These are phyloP conservation scores for Mediolabrus comicus DNA, from an alignment of 108 stramenopile genomes.

Conservation along the genomic window DNA sequence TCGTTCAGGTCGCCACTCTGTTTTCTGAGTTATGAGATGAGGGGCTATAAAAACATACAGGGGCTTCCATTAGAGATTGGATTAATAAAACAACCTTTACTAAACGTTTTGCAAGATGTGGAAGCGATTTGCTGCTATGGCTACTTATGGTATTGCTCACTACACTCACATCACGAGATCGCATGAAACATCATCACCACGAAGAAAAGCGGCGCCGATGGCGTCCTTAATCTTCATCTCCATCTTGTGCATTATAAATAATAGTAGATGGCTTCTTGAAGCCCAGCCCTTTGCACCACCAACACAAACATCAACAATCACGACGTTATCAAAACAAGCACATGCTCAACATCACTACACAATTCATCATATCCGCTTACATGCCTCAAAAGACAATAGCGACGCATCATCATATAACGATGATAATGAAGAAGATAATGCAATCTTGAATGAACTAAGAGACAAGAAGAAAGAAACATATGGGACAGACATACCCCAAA, in stretches of 20 bases:
- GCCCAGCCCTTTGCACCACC: no score
- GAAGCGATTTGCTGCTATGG: no score
- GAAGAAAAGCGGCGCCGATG: neutral
- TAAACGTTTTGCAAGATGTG: no score
- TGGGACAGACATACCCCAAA: slow-evolving; percentile 18
- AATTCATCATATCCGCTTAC: neutral
- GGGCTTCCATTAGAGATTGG: no score
- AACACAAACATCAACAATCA: no score
- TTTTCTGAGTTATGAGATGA: no score
- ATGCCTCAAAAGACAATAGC: neutral
- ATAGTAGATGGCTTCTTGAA: neutral
- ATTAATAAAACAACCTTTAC: no score
- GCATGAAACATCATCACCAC: neutral
- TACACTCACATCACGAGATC: no score
- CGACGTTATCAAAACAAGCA: neutral
- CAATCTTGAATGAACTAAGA: slow-evolving; percentile 13
- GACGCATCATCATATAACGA: neutral
- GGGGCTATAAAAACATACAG: no score
- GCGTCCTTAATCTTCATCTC: neutral
- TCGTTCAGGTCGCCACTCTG: neutral
- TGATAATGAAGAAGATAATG: neutral
- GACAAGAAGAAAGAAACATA: slow-evolving; percentile 16
- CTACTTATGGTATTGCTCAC: no score
- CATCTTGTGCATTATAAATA: neutral
- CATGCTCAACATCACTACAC: neutral